A percentile compares a stretch with the other conserved stretches of the same genome.
These are phyloP conservation scores for Akanthomyces muscarius DNA, from an alignment of 2,329 filamentous ascomycete species.

Conservation along the genomic window DNA sequence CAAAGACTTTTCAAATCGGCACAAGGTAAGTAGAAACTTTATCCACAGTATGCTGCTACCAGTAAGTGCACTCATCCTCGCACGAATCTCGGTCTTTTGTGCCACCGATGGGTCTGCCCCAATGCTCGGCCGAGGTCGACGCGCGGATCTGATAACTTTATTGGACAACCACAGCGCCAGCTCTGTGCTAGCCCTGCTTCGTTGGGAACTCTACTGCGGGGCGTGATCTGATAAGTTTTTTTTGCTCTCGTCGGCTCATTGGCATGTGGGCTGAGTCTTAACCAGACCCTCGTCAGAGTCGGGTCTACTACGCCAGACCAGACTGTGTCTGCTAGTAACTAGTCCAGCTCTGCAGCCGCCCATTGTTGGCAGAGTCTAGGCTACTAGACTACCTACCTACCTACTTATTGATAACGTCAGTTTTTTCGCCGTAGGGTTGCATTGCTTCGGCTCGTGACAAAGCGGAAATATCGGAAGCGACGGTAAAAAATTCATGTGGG, in stretches of 20 bases:
- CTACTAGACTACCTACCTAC: too few species aligned
- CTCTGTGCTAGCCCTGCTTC: not conserved
- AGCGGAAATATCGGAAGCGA: not conserved
- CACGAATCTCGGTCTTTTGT: not conserved
- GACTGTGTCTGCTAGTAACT: too few species aligned
- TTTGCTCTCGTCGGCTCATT: not conserved
- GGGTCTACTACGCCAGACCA: too few species aligned
- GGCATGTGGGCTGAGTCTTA: not conserved
- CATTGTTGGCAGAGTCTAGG: too few species aligned
- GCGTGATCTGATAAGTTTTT: slow-evolving; percentile 16
- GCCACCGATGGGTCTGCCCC: not conserved
- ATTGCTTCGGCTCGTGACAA: not conserved
- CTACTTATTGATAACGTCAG: too few species aligned
- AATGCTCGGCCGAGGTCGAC: slow-evolving; percentile 1
- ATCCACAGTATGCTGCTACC: not conserved
- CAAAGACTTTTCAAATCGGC: not conserved
- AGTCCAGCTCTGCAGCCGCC: too few species aligned
- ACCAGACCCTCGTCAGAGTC: too few species aligned
- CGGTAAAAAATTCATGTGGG: too few species aligned
- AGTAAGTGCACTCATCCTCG: not conserved
- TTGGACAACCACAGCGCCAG: slow-evolving; percentile 8
- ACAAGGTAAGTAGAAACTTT: too few species aligned
- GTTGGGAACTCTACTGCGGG: not conserved
- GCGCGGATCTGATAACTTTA: slow-evolving; percentile 38
- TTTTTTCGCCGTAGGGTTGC: not conserved